Conservation (phyloP, 192 early-diverging fungal species). For the Podila epicladia region DNA sequence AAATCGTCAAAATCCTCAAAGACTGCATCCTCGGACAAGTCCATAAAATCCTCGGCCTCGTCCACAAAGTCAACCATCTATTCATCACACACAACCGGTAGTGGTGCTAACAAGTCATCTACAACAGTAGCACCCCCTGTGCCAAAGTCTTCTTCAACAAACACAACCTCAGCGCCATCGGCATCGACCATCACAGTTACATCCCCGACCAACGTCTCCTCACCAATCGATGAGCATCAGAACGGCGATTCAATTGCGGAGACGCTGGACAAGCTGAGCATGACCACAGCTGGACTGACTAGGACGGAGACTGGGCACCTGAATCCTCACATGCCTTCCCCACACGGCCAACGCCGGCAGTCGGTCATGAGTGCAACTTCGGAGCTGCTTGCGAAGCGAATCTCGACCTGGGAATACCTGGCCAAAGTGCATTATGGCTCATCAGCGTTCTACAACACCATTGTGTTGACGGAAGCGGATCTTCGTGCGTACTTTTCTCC, state of each 20-base stretch:
- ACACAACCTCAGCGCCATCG: neutral
- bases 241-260: constrained; percentile 1
- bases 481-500: constrained; percentile 14
- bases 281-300: neutral
- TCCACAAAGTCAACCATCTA: constrained; percentile 26
- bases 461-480: constrained; percentile 16
- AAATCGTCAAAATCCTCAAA: constrained; percentile 20
- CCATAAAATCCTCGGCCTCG: constrained; percentile 2
- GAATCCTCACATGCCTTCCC: neutral
- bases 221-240: neutral
- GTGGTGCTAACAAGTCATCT: neutral
- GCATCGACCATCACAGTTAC: neutral
- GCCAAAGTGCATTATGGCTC: constrained; percentile 14
- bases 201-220: neutral
- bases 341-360: neutral
- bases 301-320: constrained; percentile 1
- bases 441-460: constrained; percentile 28
- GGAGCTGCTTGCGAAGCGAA: constrained; percentile 18
- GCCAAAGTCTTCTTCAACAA: neutral
- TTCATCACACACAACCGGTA: neutral
- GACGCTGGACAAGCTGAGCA: constrained; percentile 1
- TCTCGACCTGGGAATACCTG: constrained; percentile 28
- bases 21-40: constrained; percentile 13
- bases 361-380: neutral
- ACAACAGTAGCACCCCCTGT: too few species aligned